Percentiles rank a stretch among this genome's conserved stretches.
Evolutionary conservation across 257 asterid genomes (phyloP).

Genomic region (Nemophila menziesii): DNA sequence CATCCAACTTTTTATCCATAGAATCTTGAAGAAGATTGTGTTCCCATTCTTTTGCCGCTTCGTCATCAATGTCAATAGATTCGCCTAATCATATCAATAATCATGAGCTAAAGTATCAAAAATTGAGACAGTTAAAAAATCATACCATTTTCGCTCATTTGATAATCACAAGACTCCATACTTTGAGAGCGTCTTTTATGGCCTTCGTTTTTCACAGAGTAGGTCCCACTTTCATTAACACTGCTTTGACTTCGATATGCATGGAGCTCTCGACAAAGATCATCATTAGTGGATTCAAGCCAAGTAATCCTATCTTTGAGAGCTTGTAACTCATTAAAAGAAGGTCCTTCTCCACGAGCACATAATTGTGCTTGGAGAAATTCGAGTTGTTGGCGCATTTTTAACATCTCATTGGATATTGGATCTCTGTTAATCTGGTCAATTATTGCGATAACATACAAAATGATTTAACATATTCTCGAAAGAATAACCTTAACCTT

Average conservation of each 20-base stretch:
- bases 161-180: constrained; percentile 85
- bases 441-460: constrained; percentile 12
- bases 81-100: constrained; percentile 48
- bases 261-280: constrained; percentile 68
- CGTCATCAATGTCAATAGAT: constrained; percentile 77
- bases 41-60: constrained; percentile 84
- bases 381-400: constrained; percentile 95
- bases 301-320: constrained; percentile 65
- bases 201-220: constrained; percentile 58
- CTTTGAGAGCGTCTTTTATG: constrained; percentile 85
- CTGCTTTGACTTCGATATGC: constrained; percentile 53
- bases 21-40: constrained; percentile 85
- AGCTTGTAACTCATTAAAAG: constrained; percentile 86
- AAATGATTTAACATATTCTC: constrained; percentile 7
- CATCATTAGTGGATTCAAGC: constrained; percentile 92
- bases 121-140: constrained; percentile 8
- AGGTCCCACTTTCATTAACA: constrained; percentile 33
- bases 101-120: constrained; percentile 5
- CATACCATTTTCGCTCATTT: constrained; percentile 84
- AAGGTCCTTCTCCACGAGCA: constrained; percentile 88
- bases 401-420: constrained; percentile 84
- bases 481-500: constrained; percentile 3
- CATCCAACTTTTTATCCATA: constrained; percentile 85
- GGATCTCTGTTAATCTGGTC: constrained; percentile 90
- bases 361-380: constrained; percentile 93